Base-by-base conservation (phyloP, 805 yeast genomes). In the Monosporozyma aerobia region DNA sequence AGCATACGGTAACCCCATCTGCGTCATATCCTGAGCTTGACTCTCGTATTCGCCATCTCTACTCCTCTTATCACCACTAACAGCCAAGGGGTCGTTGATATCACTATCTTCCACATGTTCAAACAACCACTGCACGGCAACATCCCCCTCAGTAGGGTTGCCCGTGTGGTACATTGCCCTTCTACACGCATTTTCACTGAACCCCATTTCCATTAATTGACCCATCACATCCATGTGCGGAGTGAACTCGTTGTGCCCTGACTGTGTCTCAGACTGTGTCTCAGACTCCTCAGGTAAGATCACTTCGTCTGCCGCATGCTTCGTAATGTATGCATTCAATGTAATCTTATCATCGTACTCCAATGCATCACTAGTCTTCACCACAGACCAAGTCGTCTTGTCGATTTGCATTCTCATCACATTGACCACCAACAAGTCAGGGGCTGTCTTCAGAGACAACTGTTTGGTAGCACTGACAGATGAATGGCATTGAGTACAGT, bases 111-210 rank as follows among this genome's bases (percentile, higher is more conserved):
- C 97, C 83, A 89, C 80, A 63, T 90, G 96, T 22, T 78, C 85
- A 63, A 94, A 84, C 5, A 94, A 65, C 96, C 97, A 88, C 59
- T 88, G 87, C 86, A 87, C 82, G 0, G 97, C 96, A 5, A 76
- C 75, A 57, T 92, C 97, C 0, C 72, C 62, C 43, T 68, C 60
- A 0, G 64, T 56, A 19, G 44, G 19, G 59, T 90, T 90, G 0
- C 89, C 92, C 0, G 96, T 88, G 22, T 78, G 70, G 59, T 75
- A 83, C 37, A 92, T 72, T 0, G 92, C 96, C 59, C 82, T 79
- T 32, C 73, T 73, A 44, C 83, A 75, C 48, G 92, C 76, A 23
- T 77, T 75, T 50, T 79, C 79, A 0, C 90, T 78, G 64, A 94
- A 92, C n/a, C 99, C 99, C 97, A 90, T 94, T 19, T 79, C 80